phyloP scores from a whole-genome alignment of 2,329 filamentous ascomycete species.

The Biscogniauxia marginata region DNA sequence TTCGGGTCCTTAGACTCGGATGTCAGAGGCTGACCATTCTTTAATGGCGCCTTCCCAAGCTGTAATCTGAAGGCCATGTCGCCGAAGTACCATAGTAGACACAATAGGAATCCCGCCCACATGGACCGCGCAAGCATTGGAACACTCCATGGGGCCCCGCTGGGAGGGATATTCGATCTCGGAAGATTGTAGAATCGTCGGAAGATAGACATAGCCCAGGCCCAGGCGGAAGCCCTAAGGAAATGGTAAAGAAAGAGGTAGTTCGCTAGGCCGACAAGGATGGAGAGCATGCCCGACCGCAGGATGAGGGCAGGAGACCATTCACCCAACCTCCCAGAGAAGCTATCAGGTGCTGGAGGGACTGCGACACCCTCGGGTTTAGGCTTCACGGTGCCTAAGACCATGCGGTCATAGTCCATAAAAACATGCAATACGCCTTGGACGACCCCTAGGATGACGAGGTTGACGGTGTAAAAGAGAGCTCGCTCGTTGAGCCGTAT shows the following conservation, averaged over 20 bases:
- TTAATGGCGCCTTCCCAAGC: constrained; percentile 76
- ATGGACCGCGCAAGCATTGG: constrained; percentile 56
- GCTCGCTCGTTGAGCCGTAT: constrained; percentile 81
- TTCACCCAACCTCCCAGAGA: constrained; percentile 39
- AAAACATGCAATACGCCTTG: constrained; percentile 71
- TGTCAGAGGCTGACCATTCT: constrained; percentile 81
- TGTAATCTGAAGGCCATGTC: constrained; percentile 80
- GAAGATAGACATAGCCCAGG: constrained; percentile 66
- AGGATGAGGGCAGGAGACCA: constrained; percentile 34
- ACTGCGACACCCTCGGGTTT: constrained; percentile 22
- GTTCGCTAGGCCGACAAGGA: constrained; percentile 38
- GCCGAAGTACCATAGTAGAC: constrained; percentile 72
- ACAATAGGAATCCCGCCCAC: constrained; percentile 64
- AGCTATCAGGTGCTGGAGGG: constrained; percentile 12
- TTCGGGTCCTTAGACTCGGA: constrained; percentile 87
- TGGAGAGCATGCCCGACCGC: constrained; percentile 31
- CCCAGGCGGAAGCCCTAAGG: constrained; percentile 65
- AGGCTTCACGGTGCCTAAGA: constrained; percentile 41
- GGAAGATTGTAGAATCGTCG: constrained; percentile 75
- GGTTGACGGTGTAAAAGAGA: constrained; percentile 73
- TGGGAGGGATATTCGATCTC: constrained; percentile 63
- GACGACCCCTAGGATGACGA: constrained; percentile 65
- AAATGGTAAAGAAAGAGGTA: constrained; percentile 62
- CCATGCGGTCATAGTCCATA: constrained; percentile 69
- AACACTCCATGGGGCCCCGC: constrained; percentile 55